A percentile compares a stretch with the other conserved stretches of the same genome.
Conservation (phyloP, 2,329 filamentous ascomycete genomes). For the Aspergillus awamori region DNA sequence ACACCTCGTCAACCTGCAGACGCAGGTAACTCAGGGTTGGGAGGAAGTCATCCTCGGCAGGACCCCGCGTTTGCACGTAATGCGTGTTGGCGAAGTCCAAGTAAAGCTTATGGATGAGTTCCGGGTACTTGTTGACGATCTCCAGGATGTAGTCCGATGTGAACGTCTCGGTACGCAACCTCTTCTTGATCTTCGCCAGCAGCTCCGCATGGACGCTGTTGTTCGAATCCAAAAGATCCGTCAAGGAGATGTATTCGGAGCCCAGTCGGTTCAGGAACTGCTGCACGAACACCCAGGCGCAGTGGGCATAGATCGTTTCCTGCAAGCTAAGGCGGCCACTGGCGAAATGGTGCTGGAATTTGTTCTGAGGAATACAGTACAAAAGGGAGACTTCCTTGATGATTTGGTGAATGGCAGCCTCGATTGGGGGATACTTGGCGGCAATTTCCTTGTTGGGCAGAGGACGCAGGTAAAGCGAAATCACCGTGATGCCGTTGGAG, state of each 20-base stretch:
- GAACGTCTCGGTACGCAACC: slow-evolving; percentile 93
- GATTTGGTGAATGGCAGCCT: slow-evolving; percentile 96
- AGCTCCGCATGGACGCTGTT: slow-evolving; percentile 86
- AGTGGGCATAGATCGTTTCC: slow-evolving; percentile 96
- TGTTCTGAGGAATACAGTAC: slow-evolving; percentile 97
- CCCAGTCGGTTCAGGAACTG: slow-evolving; percentile 96
- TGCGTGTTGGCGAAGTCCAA: slow-evolving; percentile 89
- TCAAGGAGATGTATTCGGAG: slow-evolving; percentile 86
- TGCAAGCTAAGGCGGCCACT: slow-evolving; percentile 85
- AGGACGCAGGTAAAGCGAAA: slow-evolving; percentile 90
- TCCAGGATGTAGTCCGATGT: slow-evolving; percentile 97
- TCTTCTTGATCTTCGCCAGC: slow-evolving; percentile 90
- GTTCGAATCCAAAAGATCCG: slow-evolving; percentile 74
- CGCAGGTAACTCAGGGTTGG: slow-evolving; percentile 70
- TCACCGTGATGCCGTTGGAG: slow-evolving; percentile 95
- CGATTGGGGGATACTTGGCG: slow-evolving; percentile 72
- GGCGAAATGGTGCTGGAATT: slow-evolving; percentile 87
- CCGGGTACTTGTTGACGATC: slow-evolving; percentile 90
- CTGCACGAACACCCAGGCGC: slow-evolving; percentile 95
- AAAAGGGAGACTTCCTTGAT: slow-evolving; percentile 97
- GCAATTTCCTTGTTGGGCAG: slow-evolving; percentile 61
- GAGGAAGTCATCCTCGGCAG: slow-evolving; percentile 67
- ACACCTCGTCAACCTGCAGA: slow-evolving; percentile 70
- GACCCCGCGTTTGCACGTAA: slow-evolving; percentile 67
- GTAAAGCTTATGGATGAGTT: slow-evolving; percentile 84